phyloP scores from a whole-genome alignment of 2,329 filamentous ascomycete species.

The Xenoacremonium recifei region DNA sequence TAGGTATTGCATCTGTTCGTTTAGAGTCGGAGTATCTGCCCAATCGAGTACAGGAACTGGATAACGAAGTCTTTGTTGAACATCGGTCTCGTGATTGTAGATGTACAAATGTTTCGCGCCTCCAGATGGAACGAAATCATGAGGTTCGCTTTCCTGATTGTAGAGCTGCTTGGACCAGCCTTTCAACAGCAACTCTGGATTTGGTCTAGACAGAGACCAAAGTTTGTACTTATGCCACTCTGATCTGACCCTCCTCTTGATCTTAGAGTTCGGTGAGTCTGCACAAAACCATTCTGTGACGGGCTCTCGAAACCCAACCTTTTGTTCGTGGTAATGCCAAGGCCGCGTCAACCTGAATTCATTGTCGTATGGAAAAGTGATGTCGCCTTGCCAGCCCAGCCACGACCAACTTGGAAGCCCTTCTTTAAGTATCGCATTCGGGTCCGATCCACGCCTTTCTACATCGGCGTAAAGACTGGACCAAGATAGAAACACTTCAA shows the following conservation, averaged over 20 bases:
- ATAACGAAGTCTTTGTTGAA: slow-evolving; percentile 2
- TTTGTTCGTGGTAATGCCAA: slow-evolving; percentile 10
- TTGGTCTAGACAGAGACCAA: neutral
- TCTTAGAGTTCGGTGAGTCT: neutral
- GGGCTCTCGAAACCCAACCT: slow-evolving; percentile 7
- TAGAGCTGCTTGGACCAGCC: slow-evolving; percentile 2
- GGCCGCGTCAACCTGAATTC: slow-evolving; percentile 7
- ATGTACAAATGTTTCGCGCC: neutral
- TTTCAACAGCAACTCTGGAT: neutral
- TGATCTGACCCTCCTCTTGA: slow-evolving; percentile 4
- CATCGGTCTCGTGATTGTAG: slow-evolving; percentile 1
- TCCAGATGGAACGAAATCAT: slow-evolving; percentile 1
- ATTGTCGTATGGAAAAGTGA: slow-evolving; percentile 9
- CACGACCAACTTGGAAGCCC: slow-evolving; percentile 14
- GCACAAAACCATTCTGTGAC: slow-evolving; percentile 7
- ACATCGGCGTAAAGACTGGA: slow-evolving; percentile 10
- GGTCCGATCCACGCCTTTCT: neutral
- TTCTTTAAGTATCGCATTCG: neutral
- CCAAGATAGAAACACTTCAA: slow-evolving; percentile 7
- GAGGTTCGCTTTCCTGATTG: neutral
- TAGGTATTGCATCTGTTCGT: slow-evolving; percentile 8
- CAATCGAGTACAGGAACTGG: slow-evolving; percentile 5
- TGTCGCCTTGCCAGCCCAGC: slow-evolving; percentile 11
- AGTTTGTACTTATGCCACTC: slow-evolving; percentile 7
- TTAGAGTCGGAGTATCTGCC: slow-evolving; percentile 3